These are phyloP conservation scores for Closterium sp. DNA, from an alignment of 139 green algal genomes.

Conservation along the genomic window DNA sequence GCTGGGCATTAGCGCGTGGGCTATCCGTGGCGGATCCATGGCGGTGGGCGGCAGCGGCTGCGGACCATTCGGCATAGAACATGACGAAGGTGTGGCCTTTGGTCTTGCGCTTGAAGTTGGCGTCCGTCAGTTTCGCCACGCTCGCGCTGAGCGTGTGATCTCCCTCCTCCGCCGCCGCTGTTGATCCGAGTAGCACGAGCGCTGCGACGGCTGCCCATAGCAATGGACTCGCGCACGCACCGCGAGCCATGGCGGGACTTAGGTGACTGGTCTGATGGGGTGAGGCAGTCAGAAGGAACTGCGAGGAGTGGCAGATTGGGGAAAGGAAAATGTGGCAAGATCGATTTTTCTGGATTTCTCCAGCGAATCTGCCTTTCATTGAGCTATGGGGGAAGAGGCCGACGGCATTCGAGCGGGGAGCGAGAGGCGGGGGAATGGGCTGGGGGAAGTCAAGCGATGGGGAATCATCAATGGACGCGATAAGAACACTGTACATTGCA, in stretches of 20 bases:
- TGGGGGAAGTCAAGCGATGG: not conserved
- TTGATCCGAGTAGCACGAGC: not conserved
- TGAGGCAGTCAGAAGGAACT: not conserved
- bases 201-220: not conserved
- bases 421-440: not conserved
- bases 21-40: not conserved
- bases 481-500: too few species aligned
- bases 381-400: too few species aligned
- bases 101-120: not conserved
- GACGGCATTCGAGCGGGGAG: not conserved
- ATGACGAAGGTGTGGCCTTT: not conserved
- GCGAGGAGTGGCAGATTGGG: not conserved
- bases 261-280: not conserved
- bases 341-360: not conserved
- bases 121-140: not conserved
- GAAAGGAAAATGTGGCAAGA: not conserved
- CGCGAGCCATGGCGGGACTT: not conserved
- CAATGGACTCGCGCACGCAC: not conserved
- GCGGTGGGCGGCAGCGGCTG: too few species aligned
- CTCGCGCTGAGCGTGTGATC: not conserved
- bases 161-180: not conserved
- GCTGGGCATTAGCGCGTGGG: too few species aligned
- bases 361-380: not conserved
- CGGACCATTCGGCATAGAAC: not conserved
- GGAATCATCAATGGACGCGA: not conserved